These are phyloP conservation scores for Filobasidium wieringae DNA, from an alignment of 768 basidiomycete genomes.

Conservation along the genomic window DNA sequence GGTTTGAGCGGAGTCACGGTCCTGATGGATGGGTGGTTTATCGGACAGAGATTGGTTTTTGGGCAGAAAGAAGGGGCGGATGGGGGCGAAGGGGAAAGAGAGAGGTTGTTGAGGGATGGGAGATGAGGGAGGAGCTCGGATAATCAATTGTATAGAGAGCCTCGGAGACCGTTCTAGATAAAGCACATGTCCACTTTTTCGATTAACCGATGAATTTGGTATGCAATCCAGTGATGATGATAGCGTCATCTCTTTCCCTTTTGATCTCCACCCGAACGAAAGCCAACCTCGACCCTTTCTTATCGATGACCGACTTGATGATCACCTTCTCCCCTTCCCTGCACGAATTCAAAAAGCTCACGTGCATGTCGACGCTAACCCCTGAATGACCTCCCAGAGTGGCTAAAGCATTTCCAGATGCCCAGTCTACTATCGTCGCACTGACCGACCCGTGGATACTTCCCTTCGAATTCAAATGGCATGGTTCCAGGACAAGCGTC, in stretches of 20 bases:
- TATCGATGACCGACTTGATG: constrained; percentile 7
- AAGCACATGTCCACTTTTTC: too few species aligned
- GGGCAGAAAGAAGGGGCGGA: neutral
- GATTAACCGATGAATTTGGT: constrained; percentile 14
- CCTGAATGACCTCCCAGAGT: constrained; percentile 7
- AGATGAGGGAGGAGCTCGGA: neutral
- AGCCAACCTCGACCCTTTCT: constrained; percentile 8
- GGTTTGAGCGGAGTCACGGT: constrained; percentile 21
- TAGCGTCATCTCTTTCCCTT: constrained; percentile 1
- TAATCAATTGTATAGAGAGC: neutral
- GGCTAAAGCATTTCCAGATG: constrained; percentile 11
- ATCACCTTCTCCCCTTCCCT: constrained; percentile 3
- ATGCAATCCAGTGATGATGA: constrained; percentile 7
- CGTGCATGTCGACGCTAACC: constrained; percentile 14
- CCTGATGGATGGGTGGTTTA: constrained; percentile 21
- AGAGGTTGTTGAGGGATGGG: neutral
- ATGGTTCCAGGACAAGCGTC: constrained; percentile 1
- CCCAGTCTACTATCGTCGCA: constrained; percentile 13
- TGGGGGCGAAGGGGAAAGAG: neutral
- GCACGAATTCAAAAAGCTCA: constrained; percentile 9
- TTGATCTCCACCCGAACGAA: constrained; percentile 10
- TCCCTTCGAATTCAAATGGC: constrained; percentile 10
- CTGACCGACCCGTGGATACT: constrained; percentile 12
- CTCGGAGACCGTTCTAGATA: neutral
- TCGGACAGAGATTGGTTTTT: constrained; percentile 9